Evolutionary conservation across 306 rosid species (phyloP).

Genomic region (Urtica urens): DNA sequence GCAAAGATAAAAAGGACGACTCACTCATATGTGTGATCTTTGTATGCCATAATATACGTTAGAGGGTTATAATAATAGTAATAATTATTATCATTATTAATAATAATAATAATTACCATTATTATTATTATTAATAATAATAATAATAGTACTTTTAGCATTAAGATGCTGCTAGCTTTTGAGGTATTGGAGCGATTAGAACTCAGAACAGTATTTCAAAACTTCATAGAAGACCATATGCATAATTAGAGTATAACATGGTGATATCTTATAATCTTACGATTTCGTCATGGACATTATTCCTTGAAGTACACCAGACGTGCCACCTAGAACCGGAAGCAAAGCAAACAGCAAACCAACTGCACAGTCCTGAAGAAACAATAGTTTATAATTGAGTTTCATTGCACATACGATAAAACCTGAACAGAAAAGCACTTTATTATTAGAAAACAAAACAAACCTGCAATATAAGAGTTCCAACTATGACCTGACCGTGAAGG

Average conservation of each 20-base stretch:
- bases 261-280: constrained; percentile 33
- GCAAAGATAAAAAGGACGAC: too few relatives aligned
- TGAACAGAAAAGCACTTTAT: background rate
- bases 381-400: background rate
- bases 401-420: background rate
- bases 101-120: too few relatives aligned
- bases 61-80: too few relatives aligned
- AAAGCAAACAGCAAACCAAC: constrained; percentile 95
- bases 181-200: too few relatives aligned
- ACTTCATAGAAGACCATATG: constrained; percentile 2
- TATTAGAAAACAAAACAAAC: constrained; percentile 22
- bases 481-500: constrained; percentile 90
- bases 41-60: too few relatives aligned
- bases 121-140: too few relatives aligned
- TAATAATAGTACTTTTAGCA: too few relatives aligned
- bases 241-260: constrained; percentile 8
- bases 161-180: too few relatives aligned
- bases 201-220: too few relatives aligned
- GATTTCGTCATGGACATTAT: constrained; percentile 80
- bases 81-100: too few relatives aligned
- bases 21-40: too few relatives aligned
- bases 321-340: constrained; percentile 90
- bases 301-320: constrained; percentile 92
- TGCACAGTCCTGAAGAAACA: constrained; percentile 67
- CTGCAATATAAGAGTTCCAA: constrained; percentile 90